phyloP scores from a whole-genome alignment of 768 basidiomycete species.

The Trametes cubensis region DNA sequence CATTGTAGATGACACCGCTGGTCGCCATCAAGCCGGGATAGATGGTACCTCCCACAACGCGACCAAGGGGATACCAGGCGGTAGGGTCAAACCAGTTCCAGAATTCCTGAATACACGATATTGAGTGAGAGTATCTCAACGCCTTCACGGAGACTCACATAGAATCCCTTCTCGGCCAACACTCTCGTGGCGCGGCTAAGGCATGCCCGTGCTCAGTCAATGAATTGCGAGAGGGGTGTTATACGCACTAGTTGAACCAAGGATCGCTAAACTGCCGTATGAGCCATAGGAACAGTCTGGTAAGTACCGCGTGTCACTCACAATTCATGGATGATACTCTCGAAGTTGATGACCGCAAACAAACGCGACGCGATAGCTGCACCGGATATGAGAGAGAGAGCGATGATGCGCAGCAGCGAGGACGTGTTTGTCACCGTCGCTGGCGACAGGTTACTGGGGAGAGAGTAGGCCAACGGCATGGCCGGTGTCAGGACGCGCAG shows the following conservation, averaged over 20 bases:
- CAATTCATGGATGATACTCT: conserved; percentile 99
- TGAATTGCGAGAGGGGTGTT: conserved; percentile 2
- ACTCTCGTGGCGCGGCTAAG: conserved; percentile 89
- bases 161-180: conserved; percentile 91
- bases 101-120: conserved; percentile 74
- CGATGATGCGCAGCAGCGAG: conserved; percentile 87
- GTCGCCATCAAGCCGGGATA: conserved; percentile 99
- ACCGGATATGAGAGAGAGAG: conserved; percentile 87
- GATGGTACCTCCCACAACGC: conserved; percentile 97
- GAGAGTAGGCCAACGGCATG: conserved; percentile 57
- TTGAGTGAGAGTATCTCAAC: conserved; percentile 14
- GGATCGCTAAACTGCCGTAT: conserved; percentile 65
- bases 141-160: conserved; percentile 57
- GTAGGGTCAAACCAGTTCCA: conserved; percentile 99
- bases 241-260: conserved; percentile 97
- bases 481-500: conserved; percentile 22
- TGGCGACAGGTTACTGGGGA: conserved; percentile 71
- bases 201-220: not conserved
- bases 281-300: not conserved
- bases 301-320: conserved; percentile 42
- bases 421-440: conserved; percentile 83
- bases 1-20: conserved; percentile 93
- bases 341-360: conserved; percentile 97
- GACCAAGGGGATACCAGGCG: conserved; percentile 98
- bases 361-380: conserved; percentile 95